Base-by-base conservation (phyloP, 1,284 basidiomycete genomes). In the Somion occarium region DNA sequence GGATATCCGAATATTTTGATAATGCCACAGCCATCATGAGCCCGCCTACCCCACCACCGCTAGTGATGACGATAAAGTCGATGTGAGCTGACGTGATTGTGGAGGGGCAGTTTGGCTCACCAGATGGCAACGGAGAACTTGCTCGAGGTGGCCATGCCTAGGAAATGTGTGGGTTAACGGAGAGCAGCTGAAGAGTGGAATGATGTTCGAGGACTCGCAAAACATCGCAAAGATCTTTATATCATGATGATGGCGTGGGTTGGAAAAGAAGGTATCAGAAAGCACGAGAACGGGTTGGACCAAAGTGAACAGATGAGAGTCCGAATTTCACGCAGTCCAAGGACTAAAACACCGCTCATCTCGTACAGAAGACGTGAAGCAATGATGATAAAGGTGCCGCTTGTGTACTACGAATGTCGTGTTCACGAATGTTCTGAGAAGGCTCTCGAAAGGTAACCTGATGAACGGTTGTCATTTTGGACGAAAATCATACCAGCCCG, bases 11-110 rank as follows among this genome's bases (percentile, higher is more conserved):
- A 42, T 57, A 62, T 5, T 57, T 59, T 0, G 69, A 60, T n/a
- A 75, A 58, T 5, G 68, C 67, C 19, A 64, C 63, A 1, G 73
- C 72, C 38, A 68, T 61, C 13, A 60, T 62, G 15, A 74, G 62
- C 15, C 73, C 73, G 5, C 67, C 71, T 9, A 74, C 63, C 3
- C 73, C 73, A 0, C 70, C 71, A 22, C 73, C 71, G 50, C 62
- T 68, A 25, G 5, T 20, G 23, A 20, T 3, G 27, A 25, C 7
- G 41, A 38, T 27, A 15, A 38, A 39, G 18, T 45, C 42, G 9
- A 39, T 38, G 19, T 42, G 20, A 37, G 23, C 1, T 12, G 7
- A 25, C 22, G 22, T 42, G 38, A 19, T 48, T 37, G n/a, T 15
- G 18, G 7, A n/a, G 44, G 13, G n/a, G n/a, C n/a, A 20, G 7